Percentiles rank a stretch among this genome's conserved stretches.
Evolutionary conservation across 768 basidiomycete species (phyloP).

Genomic region (Rhodosporidiobolus odoratus): DNA sequence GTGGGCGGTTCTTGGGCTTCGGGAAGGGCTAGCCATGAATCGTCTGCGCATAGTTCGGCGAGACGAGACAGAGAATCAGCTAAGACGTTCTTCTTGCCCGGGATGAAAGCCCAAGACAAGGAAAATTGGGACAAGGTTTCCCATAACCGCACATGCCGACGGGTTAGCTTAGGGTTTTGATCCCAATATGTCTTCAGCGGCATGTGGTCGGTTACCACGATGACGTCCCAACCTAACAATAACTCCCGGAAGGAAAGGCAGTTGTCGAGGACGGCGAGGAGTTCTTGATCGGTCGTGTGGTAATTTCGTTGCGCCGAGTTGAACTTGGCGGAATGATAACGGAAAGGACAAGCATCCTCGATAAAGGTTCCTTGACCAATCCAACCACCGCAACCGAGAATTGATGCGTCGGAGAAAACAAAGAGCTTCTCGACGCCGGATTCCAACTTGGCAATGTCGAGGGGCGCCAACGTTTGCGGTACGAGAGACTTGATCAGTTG

Average conservation of each 20-base stretch:
- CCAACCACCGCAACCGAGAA: slow-evolving; percentile 16
- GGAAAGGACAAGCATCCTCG: slow-evolving; percentile 6
- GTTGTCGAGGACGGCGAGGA: slow-evolving; percentile 13
- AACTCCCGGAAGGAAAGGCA: background rate
- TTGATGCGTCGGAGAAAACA: slow-evolving; percentile 11
- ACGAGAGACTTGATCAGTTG: background rate
- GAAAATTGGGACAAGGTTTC: background rate
- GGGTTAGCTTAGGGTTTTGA: background rate
- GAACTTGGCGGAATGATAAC: slow-evolving; percentile 21
- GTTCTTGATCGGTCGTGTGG: slow-evolving; percentile 17
- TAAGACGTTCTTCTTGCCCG: background rate
- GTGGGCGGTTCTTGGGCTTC: background rate
- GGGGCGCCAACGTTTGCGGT: background rate
- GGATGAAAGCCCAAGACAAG: background rate
- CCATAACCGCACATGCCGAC: slow-evolving; percentile 2
- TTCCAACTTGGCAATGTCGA: background rate
- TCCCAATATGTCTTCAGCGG: background rate
- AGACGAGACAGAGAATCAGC: background rate
- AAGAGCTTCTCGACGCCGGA: background rate
- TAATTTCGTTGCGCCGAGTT: slow-evolving; percentile 20
- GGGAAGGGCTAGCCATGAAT: background rate
- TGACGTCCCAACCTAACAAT: slow-evolving; percentile 2
- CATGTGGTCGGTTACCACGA: slow-evolving; percentile 1
- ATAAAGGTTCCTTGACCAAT: background rate
- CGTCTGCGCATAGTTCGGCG: background rate